Evolutionary conservation across 305 asterid species (phyloP).

Genomic region (Nicotiana rustica): DNA sequence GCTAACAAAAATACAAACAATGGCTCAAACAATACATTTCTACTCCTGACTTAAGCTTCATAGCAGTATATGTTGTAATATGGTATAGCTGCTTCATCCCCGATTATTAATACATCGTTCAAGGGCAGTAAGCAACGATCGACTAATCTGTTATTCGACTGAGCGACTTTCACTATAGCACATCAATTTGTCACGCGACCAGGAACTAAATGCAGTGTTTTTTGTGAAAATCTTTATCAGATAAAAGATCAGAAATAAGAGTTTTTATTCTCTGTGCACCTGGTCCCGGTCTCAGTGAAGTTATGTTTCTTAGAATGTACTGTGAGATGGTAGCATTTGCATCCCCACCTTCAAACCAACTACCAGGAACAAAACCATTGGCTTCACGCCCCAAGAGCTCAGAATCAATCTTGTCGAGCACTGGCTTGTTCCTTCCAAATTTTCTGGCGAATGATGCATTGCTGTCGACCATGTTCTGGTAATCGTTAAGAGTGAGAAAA

Average conservation of each 20-base stretch:
- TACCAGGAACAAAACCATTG: constrained; percentile 70
- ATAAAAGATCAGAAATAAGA: constrained; percentile 57
- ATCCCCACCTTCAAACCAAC: constrained; percentile 60
- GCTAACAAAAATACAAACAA: constrained; percentile 22
- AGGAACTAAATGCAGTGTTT: constrained; percentile 62
- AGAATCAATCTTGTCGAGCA: constrained; percentile 69
- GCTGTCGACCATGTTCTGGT: constrained; percentile 66
- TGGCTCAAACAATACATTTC: background rate
- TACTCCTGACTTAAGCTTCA: background rate
- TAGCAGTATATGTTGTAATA: background rate
- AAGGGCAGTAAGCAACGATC: constrained; percentile 1
- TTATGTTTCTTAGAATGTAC: constrained; percentile 46
- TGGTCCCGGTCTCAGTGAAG: constrained; percentile 62
- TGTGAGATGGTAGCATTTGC: constrained; percentile 41
- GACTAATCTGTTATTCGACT: constrained; percentile 16
- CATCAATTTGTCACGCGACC: background rate
- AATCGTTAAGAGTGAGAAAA: constrained; percentile 56
- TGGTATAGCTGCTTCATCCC: constrained; percentile 28
- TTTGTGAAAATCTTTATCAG: constrained; percentile 53
- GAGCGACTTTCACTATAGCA: background rate
- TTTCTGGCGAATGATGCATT: constrained; percentile 76
- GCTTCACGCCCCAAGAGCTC: constrained; percentile 57
- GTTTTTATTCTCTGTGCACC: constrained; percentile 65
- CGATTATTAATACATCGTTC: constrained; percentile 18
- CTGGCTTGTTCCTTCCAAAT: constrained; percentile 51